Evolutionary conservation across 352 stramenopile genomes (phyloP).

Genomic region (Globisporangium barbulae): DNA sequence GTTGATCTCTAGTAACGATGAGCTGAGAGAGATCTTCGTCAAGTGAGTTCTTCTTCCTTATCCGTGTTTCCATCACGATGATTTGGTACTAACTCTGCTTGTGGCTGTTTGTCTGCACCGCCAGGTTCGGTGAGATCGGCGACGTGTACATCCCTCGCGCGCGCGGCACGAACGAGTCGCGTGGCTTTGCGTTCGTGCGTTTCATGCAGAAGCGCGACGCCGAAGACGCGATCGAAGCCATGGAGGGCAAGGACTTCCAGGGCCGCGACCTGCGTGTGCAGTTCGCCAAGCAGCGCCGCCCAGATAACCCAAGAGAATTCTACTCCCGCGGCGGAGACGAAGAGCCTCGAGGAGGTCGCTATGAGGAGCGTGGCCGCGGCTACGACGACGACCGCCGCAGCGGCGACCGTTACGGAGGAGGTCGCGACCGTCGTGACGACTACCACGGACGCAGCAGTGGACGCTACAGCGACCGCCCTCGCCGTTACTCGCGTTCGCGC

Average conservation of each 20-base stretch:
- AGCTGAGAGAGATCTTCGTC: constrained; percentile 62
- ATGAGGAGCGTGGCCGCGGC: constrained; percentile 25
- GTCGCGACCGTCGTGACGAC: constrained; percentile 14
- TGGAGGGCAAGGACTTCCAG: constrained; percentile 73
- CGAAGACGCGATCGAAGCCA: constrained; percentile 80
- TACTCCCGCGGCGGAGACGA: constrained; percentile 41
- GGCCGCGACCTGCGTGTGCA: constrained; percentile 69
- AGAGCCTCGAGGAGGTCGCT: constrained; percentile 21
- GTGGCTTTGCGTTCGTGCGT: constrained; percentile 85
- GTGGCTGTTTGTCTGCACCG: neutral
- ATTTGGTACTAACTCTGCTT: neutral
- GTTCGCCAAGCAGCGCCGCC: constrained; percentile 73
- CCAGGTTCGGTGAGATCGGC: constrained; percentile 64
- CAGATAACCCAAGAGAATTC: constrained; percentile 74
- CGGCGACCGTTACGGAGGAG: constrained; percentile 27
- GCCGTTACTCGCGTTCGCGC: constrained; percentile 31
- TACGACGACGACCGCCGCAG: constrained; percentile 16
- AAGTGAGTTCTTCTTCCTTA: constrained; percentile 43
- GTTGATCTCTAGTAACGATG: constrained; percentile 28
- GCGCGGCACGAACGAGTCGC: constrained; percentile 71
- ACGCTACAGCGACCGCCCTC: constrained; percentile 31
- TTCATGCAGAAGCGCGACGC: constrained; percentile 88
- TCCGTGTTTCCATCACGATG: constrained; percentile 5
- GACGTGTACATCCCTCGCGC: constrained; percentile 84
- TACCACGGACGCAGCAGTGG: constrained; percentile 13